Conservation (phyloP, 176 grass and related monocot genomes). For the Rhynchospora breviuscula region DNA sequence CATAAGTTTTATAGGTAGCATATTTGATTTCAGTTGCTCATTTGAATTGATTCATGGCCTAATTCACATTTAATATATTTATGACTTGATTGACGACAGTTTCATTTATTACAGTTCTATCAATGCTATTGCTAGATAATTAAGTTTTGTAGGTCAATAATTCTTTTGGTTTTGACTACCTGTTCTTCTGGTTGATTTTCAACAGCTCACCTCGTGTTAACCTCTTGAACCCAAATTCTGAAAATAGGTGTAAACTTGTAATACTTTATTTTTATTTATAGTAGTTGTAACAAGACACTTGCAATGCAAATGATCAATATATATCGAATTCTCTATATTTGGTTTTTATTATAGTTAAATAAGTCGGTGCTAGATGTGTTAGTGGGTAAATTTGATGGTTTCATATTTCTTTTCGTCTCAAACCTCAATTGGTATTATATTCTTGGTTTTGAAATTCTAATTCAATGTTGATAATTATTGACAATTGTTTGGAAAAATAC, state of each 20-base stretch:
- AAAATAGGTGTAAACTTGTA: background rate
- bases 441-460: background rate
- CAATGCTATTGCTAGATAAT: background rate
- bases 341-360: background rate
- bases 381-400: background rate
- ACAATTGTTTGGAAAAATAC: background rate
- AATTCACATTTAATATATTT: background rate
- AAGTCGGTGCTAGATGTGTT: background rate
- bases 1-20: background rate
- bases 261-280: background rate
- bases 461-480: background rate
- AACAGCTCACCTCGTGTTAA: background rate
- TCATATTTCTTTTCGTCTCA: background rate
- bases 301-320: background rate
- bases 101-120: background rate
- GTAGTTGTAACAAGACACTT: background rate
- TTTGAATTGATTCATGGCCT: background rate
- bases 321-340: background rate
- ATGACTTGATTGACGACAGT: background rate
- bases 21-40: background rate
- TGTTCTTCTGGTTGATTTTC: background rate
- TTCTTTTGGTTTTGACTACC: background rate
- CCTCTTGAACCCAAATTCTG: background rate
- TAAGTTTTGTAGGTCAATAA: background rate
- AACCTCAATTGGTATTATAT: background rate